Base-by-base conservation (phyloP, 768 basidiomycete genomes). In the Termitomyces titanicus region DNA sequence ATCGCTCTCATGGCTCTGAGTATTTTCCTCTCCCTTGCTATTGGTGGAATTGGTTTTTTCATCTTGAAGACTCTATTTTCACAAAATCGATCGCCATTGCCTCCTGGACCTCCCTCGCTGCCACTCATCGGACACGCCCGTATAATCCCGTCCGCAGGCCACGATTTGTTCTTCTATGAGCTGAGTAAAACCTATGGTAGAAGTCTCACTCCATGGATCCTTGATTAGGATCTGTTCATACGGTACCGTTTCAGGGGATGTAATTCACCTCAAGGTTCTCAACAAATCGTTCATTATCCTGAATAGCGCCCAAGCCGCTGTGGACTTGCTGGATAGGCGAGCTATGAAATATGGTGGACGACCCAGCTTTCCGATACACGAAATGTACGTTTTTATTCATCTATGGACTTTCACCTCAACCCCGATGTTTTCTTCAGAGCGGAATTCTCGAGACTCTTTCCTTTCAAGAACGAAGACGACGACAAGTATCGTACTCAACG, bases 61-160 rank as follows among this genome's bases (percentile, higher is more conserved):
- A 17, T 31, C 45, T 31, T 46, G 12, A 46, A 46, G 45, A 35
- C 11, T 22, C 22, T n/a, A 34, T 9, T 49, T n/a, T 48, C 35
- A 8, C 37, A 18, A 24, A 54, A 39, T 8, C 46, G 34, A 15
- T 31, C 9, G 29, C 48, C 53, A 3, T 37, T 61, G 17, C 72
- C 73, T 8, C 73, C 72, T 17, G 66, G 73, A 15, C 74, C 71
- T 11, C 73, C 71, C 8, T 60, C 66, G 7, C 68, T 73, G 39
- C 69, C 71, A 0, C 24, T 75, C 44, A 61, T 75, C 13, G 74
- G 74, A 7, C 71, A 75, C 51, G 56, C 68, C 7, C 66, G 69
- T 3, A 50, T 66, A 6, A 68, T 75, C 20, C 74, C 73, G n/a
- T 31, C 63, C 1, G 50, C 55, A 10, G 59, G 67, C 48, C 59